phyloP scores from a whole-genome alignment of 176 grass and related monocot species.

The Metroxylon sagu region DNA sequence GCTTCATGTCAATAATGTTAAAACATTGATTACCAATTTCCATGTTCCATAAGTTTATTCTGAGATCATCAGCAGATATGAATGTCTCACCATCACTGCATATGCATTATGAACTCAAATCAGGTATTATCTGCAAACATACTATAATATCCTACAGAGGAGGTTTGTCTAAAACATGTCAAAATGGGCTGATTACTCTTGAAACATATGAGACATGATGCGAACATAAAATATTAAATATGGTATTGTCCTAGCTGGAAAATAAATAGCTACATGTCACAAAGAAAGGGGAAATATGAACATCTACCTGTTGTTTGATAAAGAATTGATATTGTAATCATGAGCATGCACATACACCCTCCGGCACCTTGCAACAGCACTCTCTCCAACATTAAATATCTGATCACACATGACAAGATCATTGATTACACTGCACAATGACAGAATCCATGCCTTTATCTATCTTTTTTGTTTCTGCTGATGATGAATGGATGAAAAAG shows the following conservation, averaged over 20 bases:
- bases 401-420: not conserved
- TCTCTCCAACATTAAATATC: slow-evolving; percentile 16
- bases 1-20: slow-evolving; percentile 41
- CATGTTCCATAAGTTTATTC: slow-evolving; percentile 54
- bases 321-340: slow-evolving; percentile 40
- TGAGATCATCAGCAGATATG: slow-evolving; percentile 45
- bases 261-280: too few species aligned
- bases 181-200: too few species aligned
- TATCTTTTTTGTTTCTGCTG: too few species aligned
- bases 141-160: not conserved
- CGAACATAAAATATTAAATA: too few species aligned
- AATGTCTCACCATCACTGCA: slow-evolving; percentile 48
- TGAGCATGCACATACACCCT: slow-evolving; percentile 34
- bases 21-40: slow-evolving; percentile 45
- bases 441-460: not conserved
- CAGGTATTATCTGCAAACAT: not conserved
- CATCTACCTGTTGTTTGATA: slow-evolving; percentile 39
- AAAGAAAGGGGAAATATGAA: not conserved
- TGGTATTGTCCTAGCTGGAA: too few species aligned
- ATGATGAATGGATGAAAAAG: too few species aligned
- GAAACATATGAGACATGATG: too few species aligned
- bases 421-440: not conserved
- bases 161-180: too few species aligned
- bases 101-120: not conserved
- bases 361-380: slow-evolving; percentile 25